Evolutionary conservation across 2,329 filamentous ascomycete genomes (phyloP).

Genomic region (Aspergillus chevalieri): DNA sequence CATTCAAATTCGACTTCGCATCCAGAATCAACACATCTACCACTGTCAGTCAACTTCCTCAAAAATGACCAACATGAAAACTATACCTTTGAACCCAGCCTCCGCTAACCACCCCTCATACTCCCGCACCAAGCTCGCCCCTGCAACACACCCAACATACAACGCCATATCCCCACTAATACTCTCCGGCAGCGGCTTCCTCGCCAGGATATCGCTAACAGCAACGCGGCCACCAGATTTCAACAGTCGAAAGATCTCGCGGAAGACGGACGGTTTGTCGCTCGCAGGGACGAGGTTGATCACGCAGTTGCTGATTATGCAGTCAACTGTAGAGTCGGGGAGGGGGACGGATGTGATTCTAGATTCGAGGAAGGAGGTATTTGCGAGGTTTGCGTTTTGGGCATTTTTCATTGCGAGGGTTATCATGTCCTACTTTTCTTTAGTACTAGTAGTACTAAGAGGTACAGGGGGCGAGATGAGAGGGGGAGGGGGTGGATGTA

Average conservation of each 20-base stretch:
- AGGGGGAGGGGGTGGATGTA: neutral
- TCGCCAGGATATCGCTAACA: conserved; percentile 55
- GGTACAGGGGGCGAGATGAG: neutral
- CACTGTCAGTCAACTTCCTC: neutral
- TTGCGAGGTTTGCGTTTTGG: conserved; percentile 31
- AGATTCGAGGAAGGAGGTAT: conserved; percentile 48
- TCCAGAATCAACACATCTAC: conserved; percentile 43
- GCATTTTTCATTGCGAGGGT: conserved; percentile 44
- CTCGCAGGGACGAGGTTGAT: conserved; percentile 51
- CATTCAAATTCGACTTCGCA: conserved; percentile 43
- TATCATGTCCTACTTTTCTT: conserved; percentile 48
- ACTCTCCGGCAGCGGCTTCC: conserved; percentile 43
- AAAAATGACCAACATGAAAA: neutral
- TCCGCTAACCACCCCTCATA: conserved; percentile 49
- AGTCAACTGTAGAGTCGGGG: conserved; percentile 40
- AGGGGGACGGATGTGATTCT: conserved; percentile 49
- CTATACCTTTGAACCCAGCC: conserved; percentile 47
- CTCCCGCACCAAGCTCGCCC: conserved; percentile 47
- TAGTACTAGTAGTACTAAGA: neutral
- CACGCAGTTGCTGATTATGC: conserved; percentile 60
- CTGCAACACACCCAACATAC: conserved; percentile 57
- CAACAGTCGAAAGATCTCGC: conserved; percentile 54
- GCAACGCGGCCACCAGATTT: conserved; percentile 54
- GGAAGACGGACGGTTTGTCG: conserved; percentile 52
- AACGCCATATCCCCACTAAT: conserved; percentile 47